Percentiles rank a stretch among this genome's conserved stretches.
Conservation (phyloP, 202 grass and related monocot species). For the Saccharum hybrid region DNA sequence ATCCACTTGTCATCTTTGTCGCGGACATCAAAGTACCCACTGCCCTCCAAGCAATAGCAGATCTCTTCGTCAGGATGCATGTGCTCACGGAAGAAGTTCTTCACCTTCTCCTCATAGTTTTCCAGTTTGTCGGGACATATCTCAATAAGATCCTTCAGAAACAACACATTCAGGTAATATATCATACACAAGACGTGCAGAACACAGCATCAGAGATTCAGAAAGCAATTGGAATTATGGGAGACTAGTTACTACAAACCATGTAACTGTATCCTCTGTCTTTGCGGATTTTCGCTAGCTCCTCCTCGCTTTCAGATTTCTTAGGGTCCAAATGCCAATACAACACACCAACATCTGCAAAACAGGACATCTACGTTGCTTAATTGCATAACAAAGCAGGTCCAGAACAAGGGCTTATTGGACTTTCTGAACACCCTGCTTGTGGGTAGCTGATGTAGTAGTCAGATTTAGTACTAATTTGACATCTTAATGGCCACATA, state of each 20-base stretch:
- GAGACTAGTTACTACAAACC: slow-evolving; percentile 43
- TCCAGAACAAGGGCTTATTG: background rate
- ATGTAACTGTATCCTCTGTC: slow-evolving; percentile 88
- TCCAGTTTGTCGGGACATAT: slow-evolving; percentile 81
- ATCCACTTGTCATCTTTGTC: slow-evolving; percentile 89
- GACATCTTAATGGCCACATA: background rate
- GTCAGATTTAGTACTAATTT: slow-evolving; percentile 24
- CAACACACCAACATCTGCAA: slow-evolving; percentile 79
- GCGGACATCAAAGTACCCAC: slow-evolving; percentile 86
- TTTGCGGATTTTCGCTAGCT: slow-evolving; percentile 79
- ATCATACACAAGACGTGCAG: slow-evolving; percentile 22
- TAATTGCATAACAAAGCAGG: background rate
- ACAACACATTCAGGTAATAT: slow-evolving; percentile 32
- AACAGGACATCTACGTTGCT: background rate
- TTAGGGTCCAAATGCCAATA: slow-evolving; percentile 90
- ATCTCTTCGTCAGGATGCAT: slow-evolving; percentile 96
- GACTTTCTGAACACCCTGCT: background rate
- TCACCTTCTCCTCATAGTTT: slow-evolving; percentile 92
- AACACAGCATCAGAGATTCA: slow-evolving; percentile 17
- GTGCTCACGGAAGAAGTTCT: slow-evolving; percentile 86
- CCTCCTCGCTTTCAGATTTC: slow-evolving; percentile 69
- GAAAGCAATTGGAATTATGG: background rate
- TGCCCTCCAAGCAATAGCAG: slow-evolving; percentile 87
- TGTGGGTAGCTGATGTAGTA: background rate
- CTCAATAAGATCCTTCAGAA: slow-evolving; percentile 77